Evolutionary conservation across 116 monocot genomes (phyloP).

Genomic region (Iris pallida): DNA sequence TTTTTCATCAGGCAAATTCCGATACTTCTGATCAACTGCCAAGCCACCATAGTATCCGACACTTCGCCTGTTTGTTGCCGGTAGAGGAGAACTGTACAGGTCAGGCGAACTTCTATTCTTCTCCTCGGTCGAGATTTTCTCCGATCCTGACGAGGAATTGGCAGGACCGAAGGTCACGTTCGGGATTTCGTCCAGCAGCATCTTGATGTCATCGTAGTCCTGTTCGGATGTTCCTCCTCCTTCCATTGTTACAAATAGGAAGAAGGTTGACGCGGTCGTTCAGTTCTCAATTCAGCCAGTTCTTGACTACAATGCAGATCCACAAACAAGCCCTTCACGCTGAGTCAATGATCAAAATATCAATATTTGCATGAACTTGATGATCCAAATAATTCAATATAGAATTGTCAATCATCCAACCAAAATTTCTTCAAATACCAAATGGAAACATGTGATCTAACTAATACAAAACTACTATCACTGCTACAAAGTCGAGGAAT

Average conservation of each 20-base stretch:
- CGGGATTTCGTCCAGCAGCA: conserved; percentile 21
- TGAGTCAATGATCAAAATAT: too few relatives aligned
- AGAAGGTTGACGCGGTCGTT: not conserved
- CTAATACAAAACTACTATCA: not conserved
- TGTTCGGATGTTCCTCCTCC: conserved; percentile 2
- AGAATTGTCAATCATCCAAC: not conserved
- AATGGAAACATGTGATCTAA: not conserved
- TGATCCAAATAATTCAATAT: not conserved
- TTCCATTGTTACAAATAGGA: conserved; percentile 24
- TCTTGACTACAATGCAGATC: conserved; percentile 13
- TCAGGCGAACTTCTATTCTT: not conserved
- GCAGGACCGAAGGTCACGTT: conserved; percentile 8
- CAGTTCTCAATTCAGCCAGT: not conserved
- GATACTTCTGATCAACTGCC: not conserved
- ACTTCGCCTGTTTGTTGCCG: not conserved
- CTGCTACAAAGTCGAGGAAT: too few relatives aligned
- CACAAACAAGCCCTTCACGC: not conserved
- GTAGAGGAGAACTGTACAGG: conserved; percentile 9
- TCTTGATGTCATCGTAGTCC: conserved; percentile 14
- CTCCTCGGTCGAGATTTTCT: not conserved
- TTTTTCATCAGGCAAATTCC: conserved; percentile 26
- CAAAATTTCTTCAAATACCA: conserved; percentile 1
- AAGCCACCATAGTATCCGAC: not conserved
- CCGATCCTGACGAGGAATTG: not conserved
- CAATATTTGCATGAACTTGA: too few relatives aligned